Conservation (phyloP, 768 basidiomycete species). For the Termitomyces sp. region DNA sequence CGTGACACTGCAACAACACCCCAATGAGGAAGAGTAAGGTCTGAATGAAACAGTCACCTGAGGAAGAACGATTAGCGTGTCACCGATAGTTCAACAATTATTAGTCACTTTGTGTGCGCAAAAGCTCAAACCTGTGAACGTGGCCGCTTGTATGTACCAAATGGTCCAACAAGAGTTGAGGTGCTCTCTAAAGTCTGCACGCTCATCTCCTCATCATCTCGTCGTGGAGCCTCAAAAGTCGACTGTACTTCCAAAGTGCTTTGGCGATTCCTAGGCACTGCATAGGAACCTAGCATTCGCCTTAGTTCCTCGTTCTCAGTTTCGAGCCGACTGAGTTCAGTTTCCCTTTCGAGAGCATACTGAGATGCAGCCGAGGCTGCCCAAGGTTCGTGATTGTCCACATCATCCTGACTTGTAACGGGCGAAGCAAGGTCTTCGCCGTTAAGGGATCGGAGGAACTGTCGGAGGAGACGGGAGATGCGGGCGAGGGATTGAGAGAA, state of each 20-base stretch:
- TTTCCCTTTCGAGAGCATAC: conserved; percentile 82
- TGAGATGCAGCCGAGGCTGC: conserved; percentile 42
- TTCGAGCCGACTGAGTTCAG: conserved; percentile 82
- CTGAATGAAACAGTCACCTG: not conserved
- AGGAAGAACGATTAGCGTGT: not conserved
- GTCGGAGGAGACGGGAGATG: conserved; percentile 63
- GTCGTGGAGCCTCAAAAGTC: conserved; percentile 18
- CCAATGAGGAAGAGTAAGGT: not conserved
- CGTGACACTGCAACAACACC: not conserved
- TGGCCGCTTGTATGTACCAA: conserved; percentile 36
- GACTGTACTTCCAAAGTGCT: conserved; percentile 14
- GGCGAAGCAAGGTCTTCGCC: conserved; percentile 51
- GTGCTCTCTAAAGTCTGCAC: conserved; percentile 12
- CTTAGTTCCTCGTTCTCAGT: conserved; percentile 82
- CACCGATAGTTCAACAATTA: not conserved
- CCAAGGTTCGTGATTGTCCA: conserved; percentile 38
- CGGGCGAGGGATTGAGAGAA: conserved; percentile 66
- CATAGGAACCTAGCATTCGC: conserved; percentile 54
- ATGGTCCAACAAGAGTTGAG: conserved; percentile 29
- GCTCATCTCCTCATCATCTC: conserved; percentile 18
- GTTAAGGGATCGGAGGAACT: conserved; percentile 59
- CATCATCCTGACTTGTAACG: conserved; percentile 19
- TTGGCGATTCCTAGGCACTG: conserved; percentile 19
- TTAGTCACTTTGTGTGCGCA: not conserved
- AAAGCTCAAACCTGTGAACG: conserved; percentile 16